Conservation (phyloP, 2,329 filamentous ascomycete species). For the Hypomyces rosellus region DNA sequence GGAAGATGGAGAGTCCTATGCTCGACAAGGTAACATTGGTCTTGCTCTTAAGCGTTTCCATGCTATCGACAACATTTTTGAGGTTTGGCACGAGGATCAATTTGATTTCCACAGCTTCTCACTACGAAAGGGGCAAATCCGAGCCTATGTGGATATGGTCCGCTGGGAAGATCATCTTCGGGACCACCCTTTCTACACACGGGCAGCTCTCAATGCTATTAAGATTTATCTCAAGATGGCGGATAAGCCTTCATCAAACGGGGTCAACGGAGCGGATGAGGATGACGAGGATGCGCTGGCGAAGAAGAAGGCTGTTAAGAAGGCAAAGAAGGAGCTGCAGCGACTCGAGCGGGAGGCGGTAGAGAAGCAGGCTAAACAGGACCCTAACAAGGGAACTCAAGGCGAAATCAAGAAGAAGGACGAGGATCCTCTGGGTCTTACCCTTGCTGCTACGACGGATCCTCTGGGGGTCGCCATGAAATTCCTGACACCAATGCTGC, state of each 20-base stretch:
- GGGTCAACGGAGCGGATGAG: conserved; percentile 51
- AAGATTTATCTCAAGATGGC: conserved; percentile 72
- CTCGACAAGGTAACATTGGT: conserved; percentile 73
- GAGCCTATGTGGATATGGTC: conserved; percentile 93
- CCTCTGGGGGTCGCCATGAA: conserved; percentile 84
- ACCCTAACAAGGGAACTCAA: conserved; percentile 70
- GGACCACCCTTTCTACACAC: conserved; percentile 87
- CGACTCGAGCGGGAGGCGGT: conserved; percentile 67
- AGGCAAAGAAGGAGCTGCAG: conserved; percentile 70
- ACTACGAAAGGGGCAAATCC: conserved; percentile 89
- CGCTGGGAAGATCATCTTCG: conserved; percentile 89
- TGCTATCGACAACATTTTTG: conserved; percentile 84
- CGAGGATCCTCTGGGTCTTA: conserved; percentile 75
- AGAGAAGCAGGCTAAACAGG: conserved; percentile 71
- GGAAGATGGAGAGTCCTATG: conserved; percentile 87
- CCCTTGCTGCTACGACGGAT: conserved; percentile 72
- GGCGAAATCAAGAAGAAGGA: conserved; percentile 79
- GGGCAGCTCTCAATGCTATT: conserved; percentile 75
- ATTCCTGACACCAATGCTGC: conserved; percentile 73
- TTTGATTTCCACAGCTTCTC: conserved; percentile 99
- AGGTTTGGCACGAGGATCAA: conserved; percentile 96
- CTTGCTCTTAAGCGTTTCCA: conserved; percentile 91
- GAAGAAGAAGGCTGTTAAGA: conserved; percentile 82
- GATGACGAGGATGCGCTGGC: conserved; percentile 56
- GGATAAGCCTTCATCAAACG: conserved; percentile 65